phyloP scores from a whole-genome alignment of 768 basidiomycete species.

The Lenzites betulinus region DNA sequence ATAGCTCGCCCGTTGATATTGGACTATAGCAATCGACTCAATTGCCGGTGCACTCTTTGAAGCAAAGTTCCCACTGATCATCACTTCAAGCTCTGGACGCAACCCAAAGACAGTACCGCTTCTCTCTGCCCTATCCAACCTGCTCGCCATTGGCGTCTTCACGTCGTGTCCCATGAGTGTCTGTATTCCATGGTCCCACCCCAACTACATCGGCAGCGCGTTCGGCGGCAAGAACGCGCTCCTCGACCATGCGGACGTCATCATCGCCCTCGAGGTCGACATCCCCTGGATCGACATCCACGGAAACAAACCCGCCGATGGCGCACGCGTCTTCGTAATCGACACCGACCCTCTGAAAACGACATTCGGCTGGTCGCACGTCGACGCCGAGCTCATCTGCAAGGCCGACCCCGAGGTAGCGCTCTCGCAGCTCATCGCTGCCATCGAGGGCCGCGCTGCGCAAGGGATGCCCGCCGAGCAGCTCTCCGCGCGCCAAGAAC shows the following conservation, averaged over 20 bases:
- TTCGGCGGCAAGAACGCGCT: constrained; percentile 50
- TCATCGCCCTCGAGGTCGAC: constrained; percentile 67
- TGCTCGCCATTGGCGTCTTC: constrained; percentile 58
- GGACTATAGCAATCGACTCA: constrained; percentile 24
- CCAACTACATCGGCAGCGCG: constrained; percentile 53
- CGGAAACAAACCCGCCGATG: constrained; percentile 42
- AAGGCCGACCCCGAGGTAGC: constrained; percentile 57
- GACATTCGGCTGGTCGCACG: constrained; percentile 49
- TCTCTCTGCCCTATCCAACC: constrained; percentile 50
- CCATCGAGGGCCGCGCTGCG: constrained; percentile 25
- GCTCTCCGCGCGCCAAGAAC: constrained; percentile 6
- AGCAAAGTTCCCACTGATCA: constrained; percentile 60
- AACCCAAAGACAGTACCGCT: constrained; percentile 49
- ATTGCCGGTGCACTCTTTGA: constrained; percentile 53
- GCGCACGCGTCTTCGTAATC: constrained; percentile 58
- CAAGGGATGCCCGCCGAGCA: background rate
- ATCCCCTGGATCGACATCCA: constrained; percentile 64
- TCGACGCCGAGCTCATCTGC: constrained; percentile 59
- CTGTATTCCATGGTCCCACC: constrained; percentile 60
- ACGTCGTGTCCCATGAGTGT: constrained; percentile 54
- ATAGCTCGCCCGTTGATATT: background rate
- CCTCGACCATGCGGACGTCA: constrained; percentile 58
- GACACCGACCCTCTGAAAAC: constrained; percentile 66
- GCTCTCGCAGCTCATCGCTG: constrained; percentile 50
- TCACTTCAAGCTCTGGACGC: constrained; percentile 65